phyloP scores from a whole-genome alignment of 129 eudicot species.

The Pulicaria dysenterica region DNA sequence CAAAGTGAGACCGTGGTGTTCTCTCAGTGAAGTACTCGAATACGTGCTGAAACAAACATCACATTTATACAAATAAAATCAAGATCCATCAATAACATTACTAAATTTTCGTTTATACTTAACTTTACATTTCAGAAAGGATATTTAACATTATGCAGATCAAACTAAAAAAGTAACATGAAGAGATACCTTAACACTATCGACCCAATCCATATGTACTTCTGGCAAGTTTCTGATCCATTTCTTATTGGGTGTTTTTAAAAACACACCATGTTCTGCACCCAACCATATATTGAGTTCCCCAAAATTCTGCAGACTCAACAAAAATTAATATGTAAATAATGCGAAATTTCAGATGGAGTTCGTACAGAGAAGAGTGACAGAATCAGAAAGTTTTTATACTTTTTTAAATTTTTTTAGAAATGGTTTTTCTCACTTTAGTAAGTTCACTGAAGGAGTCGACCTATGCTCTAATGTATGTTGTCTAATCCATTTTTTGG shows the following conservation, averaged over 20 bases:
- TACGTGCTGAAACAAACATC: conserved; percentile 62
- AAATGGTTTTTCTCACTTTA: too few species aligned
- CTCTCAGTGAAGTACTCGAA: conserved; percentile 86
- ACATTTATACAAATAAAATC: not conserved
- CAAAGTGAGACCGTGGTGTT: conserved; percentile 80
- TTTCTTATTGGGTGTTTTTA: conserved; percentile 61
- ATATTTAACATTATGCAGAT: not conserved
- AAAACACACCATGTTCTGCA: conserved; percentile 91
- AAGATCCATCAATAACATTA: not conserved
- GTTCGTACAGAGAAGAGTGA: conserved; percentile 9
- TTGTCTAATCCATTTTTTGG: too few species aligned
- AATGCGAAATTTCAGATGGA: conserved; percentile 20
- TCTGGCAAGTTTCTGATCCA: conserved; percentile 95
- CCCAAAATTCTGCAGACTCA: conserved; percentile 66
- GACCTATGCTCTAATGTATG: too few species aligned
- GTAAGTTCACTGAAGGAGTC: too few species aligned
- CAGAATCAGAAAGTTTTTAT: not conserved
- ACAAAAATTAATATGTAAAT: conserved; percentile 15
- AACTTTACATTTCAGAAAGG: not conserved
- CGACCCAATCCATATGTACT: conserved; percentile 81
- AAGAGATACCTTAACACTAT: conserved; percentile 62
- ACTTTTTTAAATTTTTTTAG: too few species aligned
- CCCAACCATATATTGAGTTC: conserved; percentile 82
- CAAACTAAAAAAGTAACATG: not conserved
- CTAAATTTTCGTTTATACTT: not conserved